These are phyloP conservation scores for Areca catechu DNA, from an alignment of 176 grass and related monocot species.

Conservation along the genomic window DNA sequence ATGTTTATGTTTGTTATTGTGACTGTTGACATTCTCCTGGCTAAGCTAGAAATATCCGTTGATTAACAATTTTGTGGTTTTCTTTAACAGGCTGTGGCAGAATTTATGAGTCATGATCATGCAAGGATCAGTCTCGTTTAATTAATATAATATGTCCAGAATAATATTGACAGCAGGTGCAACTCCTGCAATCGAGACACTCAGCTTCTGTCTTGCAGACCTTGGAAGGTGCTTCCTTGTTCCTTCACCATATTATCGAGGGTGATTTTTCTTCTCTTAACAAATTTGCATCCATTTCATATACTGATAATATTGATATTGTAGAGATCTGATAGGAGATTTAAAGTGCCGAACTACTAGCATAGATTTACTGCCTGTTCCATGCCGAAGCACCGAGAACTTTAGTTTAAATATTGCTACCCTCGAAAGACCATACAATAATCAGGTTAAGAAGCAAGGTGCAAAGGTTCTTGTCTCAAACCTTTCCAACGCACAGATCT, in stretches of 20 bases:
- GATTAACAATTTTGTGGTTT: neutral
- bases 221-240: conserved; percentile 97
- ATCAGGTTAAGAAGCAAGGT: conserved; percentile 78
- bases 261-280: conserved; percentile 24
- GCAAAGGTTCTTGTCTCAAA: conserved; percentile 85
- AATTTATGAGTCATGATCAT: conserved; percentile 81
- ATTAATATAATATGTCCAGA: conserved; percentile 71
- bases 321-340: conserved; percentile 79
- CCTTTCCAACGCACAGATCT: conserved; percentile 71
- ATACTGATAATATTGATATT: no score
- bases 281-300: no score
- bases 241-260: conserved; percentile 94
- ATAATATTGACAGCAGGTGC: conserved; percentile 85
- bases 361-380: conserved; percentile 89
- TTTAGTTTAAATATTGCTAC: conserved; percentile 67
- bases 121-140: conserved; percentile 54
- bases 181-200: conserved; percentile 83
- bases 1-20: no score
- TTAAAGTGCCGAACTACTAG: conserved; percentile 81
- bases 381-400: conserved; percentile 85
- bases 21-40: no score
- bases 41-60: no score
- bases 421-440: conserved; percentile 84
- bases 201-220: conserved; percentile 91
- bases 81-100: conserved; percentile 62